Conservation (phyloP, 2,329 filamentous ascomycete species). For the Aspergillus sp. region DNA sequence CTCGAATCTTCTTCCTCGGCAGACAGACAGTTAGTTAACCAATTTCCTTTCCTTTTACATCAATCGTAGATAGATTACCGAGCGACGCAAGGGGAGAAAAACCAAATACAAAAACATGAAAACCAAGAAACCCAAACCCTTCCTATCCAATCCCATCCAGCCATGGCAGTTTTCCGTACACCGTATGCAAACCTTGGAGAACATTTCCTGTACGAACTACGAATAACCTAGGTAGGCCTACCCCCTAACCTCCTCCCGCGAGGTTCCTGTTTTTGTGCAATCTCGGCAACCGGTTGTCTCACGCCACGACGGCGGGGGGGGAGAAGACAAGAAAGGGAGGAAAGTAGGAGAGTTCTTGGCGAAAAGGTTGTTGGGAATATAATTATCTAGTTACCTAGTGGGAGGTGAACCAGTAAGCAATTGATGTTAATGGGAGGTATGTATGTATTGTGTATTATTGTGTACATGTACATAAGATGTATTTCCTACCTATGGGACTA, state of each 20-base stretch:
- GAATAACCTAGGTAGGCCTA: too few relatives aligned
- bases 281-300: conserved; percentile 11
- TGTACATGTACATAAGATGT: too few relatives aligned
- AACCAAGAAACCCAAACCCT: not conserved
- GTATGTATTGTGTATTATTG: too few relatives aligned
- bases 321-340: not conserved
- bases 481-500: too few relatives aligned
- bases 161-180: too few relatives aligned
- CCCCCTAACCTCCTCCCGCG: not conserved
- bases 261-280: conserved; percentile 1
- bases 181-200: too few relatives aligned
- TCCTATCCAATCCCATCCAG: too few relatives aligned
- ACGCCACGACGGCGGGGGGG: not conserved
- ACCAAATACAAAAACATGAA: not conserved
- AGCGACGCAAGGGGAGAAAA: not conserved
- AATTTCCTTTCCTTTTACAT: not conserved
- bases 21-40: not conserved
- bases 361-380: not conserved
- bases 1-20: not conserved
- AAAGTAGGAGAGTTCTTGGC: conserved; percentile 5
- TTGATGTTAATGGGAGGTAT: too few relatives aligned
- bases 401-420: too few relatives aligned
- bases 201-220: too few relatives aligned
- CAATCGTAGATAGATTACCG: not conserved
- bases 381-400: too few relatives aligned